Evolutionary conservation across 805 yeast species (phyloP).

Genomic region (Candida silvicultrix): DNA sequence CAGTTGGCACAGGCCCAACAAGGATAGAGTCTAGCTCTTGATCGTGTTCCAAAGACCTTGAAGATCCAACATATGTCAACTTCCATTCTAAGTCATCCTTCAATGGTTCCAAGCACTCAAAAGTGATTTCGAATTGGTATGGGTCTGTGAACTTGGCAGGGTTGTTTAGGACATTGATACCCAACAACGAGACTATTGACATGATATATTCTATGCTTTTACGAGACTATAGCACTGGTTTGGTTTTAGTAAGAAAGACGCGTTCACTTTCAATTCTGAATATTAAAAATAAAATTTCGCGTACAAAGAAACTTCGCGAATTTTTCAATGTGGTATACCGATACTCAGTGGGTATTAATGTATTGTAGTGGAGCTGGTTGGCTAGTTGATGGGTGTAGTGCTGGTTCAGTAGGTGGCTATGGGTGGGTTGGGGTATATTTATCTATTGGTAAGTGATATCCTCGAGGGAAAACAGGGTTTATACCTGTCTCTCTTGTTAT

Average conservation of each 20-base stretch:
- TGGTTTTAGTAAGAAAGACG: too few relatives aligned
- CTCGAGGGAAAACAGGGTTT: too few relatives aligned
- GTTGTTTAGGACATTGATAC: conserved; percentile 86
- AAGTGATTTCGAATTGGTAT: conserved; percentile 94
- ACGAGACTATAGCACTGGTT: too few relatives aligned
- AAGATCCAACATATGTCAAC: conserved; percentile 92
- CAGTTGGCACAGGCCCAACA: conserved; percentile 99
- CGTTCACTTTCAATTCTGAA: too few relatives aligned
- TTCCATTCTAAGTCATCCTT: conserved; percentile 92
- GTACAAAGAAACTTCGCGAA: background rate
- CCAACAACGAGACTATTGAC: conserved; percentile 91
- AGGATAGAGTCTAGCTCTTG: conserved; percentile 92
- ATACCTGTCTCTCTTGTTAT: too few relatives aligned
- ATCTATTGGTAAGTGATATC: too few relatives aligned
- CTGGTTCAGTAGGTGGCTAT: too few relatives aligned
- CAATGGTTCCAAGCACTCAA: conserved; percentile 91
- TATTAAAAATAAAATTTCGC: background rate
- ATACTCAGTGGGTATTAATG: too few relatives aligned
- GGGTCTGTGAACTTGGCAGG: conserved; percentile 94
- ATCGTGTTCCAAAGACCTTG: conserved; percentile 90
- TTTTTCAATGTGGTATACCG: too few relatives aligned
- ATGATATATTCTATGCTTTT: conserved; percentile 27
- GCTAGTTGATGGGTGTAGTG: too few relatives aligned
- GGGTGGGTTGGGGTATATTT: too few relatives aligned
- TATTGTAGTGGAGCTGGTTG: too few relatives aligned